phyloP scores from a whole-genome alignment of 495 filamentous ascomycete genomes.

The Trypethelium eluteriae region DNA sequence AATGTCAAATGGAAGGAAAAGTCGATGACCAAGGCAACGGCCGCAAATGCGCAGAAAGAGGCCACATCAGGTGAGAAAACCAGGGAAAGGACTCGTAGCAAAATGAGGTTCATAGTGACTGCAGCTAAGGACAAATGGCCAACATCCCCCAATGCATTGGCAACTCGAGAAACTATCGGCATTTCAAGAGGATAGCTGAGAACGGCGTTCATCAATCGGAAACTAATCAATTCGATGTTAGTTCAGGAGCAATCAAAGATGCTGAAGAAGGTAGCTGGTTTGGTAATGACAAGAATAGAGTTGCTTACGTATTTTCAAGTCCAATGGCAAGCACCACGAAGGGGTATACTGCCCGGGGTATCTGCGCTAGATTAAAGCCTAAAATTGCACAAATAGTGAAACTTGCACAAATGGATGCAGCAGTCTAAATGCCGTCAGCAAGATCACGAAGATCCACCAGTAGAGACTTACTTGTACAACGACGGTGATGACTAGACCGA shows the following conservation, averaged over 20 bases:
- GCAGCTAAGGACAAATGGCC: constrained; percentile 57
- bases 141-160: constrained; percentile 59
- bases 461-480: constrained; percentile 41
- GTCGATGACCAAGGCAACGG: constrained; percentile 60
- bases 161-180: constrained; percentile 52
- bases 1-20: constrained; percentile 64
- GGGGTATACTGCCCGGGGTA: constrained; percentile 51
- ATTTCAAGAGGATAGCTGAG: constrained; percentile 56
- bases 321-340: constrained; percentile 64
- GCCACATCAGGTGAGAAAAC: constrained; percentile 54
- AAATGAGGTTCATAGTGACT: constrained; percentile 50
- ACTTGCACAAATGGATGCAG: constrained; percentile 50
- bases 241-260: not conserved
- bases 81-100: constrained; percentile 50
- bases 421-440: constrained; percentile 42
- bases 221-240: constrained; percentile 23
- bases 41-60: constrained; percentile 62
- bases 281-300: not conserved
- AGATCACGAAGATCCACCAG: not conserved
- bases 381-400: constrained; percentile 36
- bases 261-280: not conserved
- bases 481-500: constrained; percentile 59
- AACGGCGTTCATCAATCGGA: constrained; percentile 63
- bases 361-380: constrained; percentile 35
- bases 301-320: constrained; percentile 55